Evolutionary conservation across 768 basidiomycete genomes (phyloP).

Genomic region (Leucogyrophana mollusca): DNA sequence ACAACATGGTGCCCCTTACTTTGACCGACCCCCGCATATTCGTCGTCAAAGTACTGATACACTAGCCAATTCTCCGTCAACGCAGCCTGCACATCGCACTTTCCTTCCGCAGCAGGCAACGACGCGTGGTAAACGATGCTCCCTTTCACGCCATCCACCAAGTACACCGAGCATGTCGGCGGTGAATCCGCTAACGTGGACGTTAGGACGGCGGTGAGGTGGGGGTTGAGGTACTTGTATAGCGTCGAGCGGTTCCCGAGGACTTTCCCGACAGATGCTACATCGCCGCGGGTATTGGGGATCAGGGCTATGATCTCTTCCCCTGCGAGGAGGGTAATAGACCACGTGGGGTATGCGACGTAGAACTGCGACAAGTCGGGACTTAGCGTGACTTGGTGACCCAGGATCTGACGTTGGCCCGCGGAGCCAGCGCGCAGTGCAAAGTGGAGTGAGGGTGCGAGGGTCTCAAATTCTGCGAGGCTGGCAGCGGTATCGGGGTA

Average conservation of each 20-base stretch:
- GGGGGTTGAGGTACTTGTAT: constrained; percentile 93
- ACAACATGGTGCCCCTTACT: constrained; percentile 74
- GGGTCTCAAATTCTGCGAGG: constrained; percentile 39
- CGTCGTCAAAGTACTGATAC: constrained; percentile 78
- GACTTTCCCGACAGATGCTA: constrained; percentile 83
- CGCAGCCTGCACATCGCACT: constrained; percentile 65
- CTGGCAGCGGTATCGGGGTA: constrained; percentile 61
- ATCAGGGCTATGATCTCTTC: constrained; percentile 60
- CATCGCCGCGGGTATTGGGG: constrained; percentile 45
- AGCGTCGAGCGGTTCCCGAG: constrained; percentile 84
- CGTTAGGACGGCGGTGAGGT: constrained; percentile 68
- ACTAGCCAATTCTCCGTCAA: constrained; percentile 93
- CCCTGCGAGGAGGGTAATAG: constrained; percentile 48
- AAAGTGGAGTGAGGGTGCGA: constrained; percentile 51
- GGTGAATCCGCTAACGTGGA: constrained; percentile 25
- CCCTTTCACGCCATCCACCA: constrained; percentile 82
- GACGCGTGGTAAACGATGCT: constrained; percentile 65
- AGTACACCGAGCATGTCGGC: constrained; percentile 59
- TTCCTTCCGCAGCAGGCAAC: constrained; percentile 43
- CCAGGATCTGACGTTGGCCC: constrained; percentile 48
- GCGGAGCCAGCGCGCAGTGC: constrained; percentile 48
- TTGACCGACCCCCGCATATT: constrained; percentile 40
- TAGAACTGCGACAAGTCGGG: constrained; percentile 43
- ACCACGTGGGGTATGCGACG: constrained; percentile 67
- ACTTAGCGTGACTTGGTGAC: constrained; percentile 50